A percentile compares a stretch with the other conserved stretches of the same genome.
These are phyloP conservation scores for Phytophthora tubulina DNA, from an alignment of 352 stramenopile genomes.

Conservation along the genomic window DNA sequence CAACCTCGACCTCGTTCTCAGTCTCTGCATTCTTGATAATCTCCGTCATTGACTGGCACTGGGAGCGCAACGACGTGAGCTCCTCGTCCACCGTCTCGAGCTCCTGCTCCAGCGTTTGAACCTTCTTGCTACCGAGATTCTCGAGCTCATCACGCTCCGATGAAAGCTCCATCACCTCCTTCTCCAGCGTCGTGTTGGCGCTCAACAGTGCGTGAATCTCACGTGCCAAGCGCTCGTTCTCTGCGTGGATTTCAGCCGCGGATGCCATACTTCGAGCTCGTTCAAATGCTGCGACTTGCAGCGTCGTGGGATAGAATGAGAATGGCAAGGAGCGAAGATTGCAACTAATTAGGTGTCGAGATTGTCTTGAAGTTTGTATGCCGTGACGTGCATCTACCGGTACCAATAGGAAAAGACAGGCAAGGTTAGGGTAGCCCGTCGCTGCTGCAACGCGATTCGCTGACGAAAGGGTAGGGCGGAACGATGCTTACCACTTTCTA, in stretches of 20 bases:
- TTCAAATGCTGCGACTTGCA: background rate
- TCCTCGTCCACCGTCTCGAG: constrained; percentile 52
- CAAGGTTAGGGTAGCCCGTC: constrained; percentile 5
- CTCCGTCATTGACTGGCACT: constrained; percentile 56
- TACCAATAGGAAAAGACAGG: constrained; percentile 6
- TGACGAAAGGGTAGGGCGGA: constrained; percentile 16
- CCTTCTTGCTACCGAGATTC: constrained; percentile 48
- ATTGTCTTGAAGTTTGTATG: constrained; percentile 20
- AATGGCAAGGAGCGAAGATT: constrained; percentile 10
- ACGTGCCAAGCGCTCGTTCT: constrained; percentile 65
- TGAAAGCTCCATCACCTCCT: constrained; percentile 63
- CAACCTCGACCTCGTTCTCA: constrained; percentile 35
- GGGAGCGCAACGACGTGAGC: constrained; percentile 47
- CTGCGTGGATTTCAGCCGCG: constrained; percentile 50
- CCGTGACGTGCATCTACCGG: too few relatives aligned
- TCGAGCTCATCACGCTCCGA: constrained; percentile 58
- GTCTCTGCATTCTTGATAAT: constrained; percentile 37
- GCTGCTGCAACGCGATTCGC: constrained; percentile 3
- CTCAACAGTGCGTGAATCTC: constrained; percentile 70
- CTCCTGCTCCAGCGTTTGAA: constrained; percentile 59
- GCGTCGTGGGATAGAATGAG: constrained; percentile 14
- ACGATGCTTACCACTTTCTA: constrained; percentile 7
- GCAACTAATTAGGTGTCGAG: constrained; percentile 6
- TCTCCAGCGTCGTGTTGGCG: constrained; percentile 73
- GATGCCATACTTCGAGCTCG: constrained; percentile 36